Conservation (phyloP, 305 asterid species). For the Withania somnifera region DNA sequence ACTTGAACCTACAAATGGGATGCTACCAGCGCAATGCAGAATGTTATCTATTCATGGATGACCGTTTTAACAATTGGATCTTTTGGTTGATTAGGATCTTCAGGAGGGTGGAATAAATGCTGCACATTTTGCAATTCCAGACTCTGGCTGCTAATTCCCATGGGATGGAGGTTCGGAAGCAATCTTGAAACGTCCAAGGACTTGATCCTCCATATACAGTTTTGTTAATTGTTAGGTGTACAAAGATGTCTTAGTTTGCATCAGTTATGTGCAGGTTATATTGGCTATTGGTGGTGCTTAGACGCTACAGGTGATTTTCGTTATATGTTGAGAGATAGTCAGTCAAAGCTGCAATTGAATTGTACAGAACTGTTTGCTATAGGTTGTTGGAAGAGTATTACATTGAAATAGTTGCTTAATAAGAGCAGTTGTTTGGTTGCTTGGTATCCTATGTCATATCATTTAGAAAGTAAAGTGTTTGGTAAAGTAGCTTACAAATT, state of each 20-base stretch:
- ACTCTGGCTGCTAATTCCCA: not conserved
- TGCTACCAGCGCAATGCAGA: not conserved
- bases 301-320: not conserved
- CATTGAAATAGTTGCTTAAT: not conserved
- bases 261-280: not conserved
- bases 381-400: conserved; percentile 7
- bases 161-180: not conserved
- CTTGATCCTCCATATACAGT: not conserved
- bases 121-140: not conserved
- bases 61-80: not conserved
- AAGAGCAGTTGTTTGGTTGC: not conserved
- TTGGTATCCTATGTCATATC: not conserved
- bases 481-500: not conserved
- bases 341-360: conserved; percentile 1
- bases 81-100: not conserved
- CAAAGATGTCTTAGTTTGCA: not conserved
- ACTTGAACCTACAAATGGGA: not conserved
- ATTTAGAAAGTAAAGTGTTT: not conserved
- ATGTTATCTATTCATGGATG: not conserved
- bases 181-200: not conserved
- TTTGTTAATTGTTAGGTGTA: not conserved
- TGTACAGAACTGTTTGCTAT: conserved; percentile 19
- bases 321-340: not conserved
- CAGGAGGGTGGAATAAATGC: not conserved
- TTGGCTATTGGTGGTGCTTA: not conserved